Percentiles rank a stretch among this genome's conserved stretches.
Evolutionary conservation across 106 monocot species (phyloP).

Genomic region (Cymbidium sinense): DNA sequence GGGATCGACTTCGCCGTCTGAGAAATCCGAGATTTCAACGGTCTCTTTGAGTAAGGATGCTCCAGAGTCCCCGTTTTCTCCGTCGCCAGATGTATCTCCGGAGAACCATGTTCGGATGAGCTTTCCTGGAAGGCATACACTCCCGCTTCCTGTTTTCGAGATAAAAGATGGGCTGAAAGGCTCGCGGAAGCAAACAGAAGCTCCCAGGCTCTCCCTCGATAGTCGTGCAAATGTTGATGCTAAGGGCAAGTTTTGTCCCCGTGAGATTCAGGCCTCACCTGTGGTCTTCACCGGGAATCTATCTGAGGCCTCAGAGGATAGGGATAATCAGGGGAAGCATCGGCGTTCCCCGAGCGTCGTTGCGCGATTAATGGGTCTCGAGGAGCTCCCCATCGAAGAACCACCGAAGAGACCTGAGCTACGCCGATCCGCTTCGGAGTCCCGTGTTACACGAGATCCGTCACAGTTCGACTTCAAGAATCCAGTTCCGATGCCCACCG

Average conservation of each 20-base stretch:
- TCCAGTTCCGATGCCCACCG: not conserved
- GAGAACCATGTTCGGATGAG: constrained; percentile 11
- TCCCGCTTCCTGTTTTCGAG: constrained; percentile 43
- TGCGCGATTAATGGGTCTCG: constrained; percentile 87
- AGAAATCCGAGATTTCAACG: constrained; percentile 53
- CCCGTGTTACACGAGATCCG: constrained; percentile 49
- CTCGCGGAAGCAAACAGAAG: constrained; percentile 62
- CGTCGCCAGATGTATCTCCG: constrained; percentile 3
- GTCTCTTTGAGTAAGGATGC: constrained; percentile 19
- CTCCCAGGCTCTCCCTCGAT: constrained; percentile 85
- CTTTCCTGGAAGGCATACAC: constrained; percentile 9
- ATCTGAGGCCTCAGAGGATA: constrained; percentile 9
- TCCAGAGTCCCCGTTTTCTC: not conserved
- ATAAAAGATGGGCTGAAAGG: constrained; percentile 33
- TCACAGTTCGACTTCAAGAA: constrained; percentile 36
- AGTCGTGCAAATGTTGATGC: constrained; percentile 44
- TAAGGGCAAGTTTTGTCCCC: constrained; percentile 34
- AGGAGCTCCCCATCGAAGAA: constrained; percentile 41
- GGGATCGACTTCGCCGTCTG: constrained; percentile 70
- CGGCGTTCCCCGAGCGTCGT: constrained; percentile 86
- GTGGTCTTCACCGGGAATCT: not conserved
- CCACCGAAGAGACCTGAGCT: constrained; percentile 33
- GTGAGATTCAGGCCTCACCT: constrained; percentile 42
- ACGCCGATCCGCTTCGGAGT: constrained; percentile 77
- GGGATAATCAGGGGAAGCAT: constrained; percentile 25